Evolutionary conservation across 805 yeast genomes (phyloP).

Genomic region (Torulaspora gathmanii): DNA sequence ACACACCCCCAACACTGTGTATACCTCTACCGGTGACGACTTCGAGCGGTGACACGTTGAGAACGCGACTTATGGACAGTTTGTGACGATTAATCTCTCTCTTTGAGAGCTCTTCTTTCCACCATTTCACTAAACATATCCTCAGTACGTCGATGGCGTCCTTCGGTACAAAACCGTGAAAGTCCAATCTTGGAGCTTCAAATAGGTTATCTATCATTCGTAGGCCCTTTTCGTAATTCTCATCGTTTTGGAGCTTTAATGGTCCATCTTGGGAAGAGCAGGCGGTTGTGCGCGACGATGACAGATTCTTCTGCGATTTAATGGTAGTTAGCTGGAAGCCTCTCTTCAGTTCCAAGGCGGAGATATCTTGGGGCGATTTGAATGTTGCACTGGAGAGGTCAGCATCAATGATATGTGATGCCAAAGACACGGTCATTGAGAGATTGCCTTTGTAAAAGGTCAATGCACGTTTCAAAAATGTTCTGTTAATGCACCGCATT

Average conservation of each 20-base stretch:
- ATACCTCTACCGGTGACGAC: slow-evolving; percentile 68
- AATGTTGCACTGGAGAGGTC: slow-evolving; percentile 32
- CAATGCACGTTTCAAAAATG: slow-evolving; percentile 40
- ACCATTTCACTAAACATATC: slow-evolving; percentile 50
- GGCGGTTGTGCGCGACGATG: background rate
- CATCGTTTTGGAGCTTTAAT: slow-evolving; percentile 9
- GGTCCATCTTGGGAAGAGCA: background rate
- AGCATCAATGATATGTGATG: slow-evolving; percentile 35
- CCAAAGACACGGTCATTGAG: slow-evolving; percentile 36
- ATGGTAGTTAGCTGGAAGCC: background rate
- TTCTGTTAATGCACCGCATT: slow-evolving; percentile 37
- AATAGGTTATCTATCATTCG: slow-evolving; percentile 19
- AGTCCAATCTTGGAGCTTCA: slow-evolving; percentile 40
- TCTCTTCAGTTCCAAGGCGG: background rate
- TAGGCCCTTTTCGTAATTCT: slow-evolving; percentile 13
- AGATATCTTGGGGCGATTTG: slow-evolving; percentile 2
- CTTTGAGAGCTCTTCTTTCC: slow-evolving; percentile 49
- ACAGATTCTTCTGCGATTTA: background rate
- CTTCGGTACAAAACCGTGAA: slow-evolving; percentile 50
- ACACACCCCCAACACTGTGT: slow-evolving; percentile 56
- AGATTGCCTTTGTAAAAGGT: slow-evolving; percentile 45
- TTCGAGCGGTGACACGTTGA: slow-evolving; percentile 41
- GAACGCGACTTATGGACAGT: slow-evolving; percentile 33
- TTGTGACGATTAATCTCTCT: slow-evolving; percentile 42
- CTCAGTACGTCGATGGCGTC: slow-evolving; percentile 43